Evolutionary conservation across 1,284 basidiomycete genomes (phyloP), one percentile per base, ranked within the genome.

Genomic region (Malassezia furfur): DNA sequence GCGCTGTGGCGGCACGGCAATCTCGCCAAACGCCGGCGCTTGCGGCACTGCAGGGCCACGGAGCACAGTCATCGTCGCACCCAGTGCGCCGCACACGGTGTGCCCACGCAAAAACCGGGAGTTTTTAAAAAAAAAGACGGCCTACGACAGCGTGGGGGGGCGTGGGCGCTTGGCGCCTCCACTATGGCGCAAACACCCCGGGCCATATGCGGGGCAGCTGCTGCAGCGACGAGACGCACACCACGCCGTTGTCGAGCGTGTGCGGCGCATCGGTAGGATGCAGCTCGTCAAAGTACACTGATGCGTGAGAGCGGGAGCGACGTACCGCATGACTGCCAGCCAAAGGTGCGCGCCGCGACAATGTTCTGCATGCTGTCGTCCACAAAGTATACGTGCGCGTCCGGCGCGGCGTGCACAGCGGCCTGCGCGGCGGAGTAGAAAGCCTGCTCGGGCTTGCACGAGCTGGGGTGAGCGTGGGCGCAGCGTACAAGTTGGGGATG

Each of bases 371-470:
- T 57, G 47, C 66, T 69, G 50, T 74, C 72, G 41, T 74, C 72
- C 28, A 74, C 72, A 60, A 74, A 74, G 50, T 66, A 74, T 37
- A 58, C 54, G 21, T 48, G 57, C 11, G 53, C 59, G 5, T 48
- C 41, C 0, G 57, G 53, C 2, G 41, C 22, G 0, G 62, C 60
- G 8, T 59, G 54, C 2, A 73, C 64, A 15, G 58, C 57, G 7
- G 54, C 35, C 21, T 67, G 50, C 3, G 71, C 71, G 4, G 62
- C 67, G 10, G 57, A 52, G 40, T 67, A 74, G 52, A 62, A 74
- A 46, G 65, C 66, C 19, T 46, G 48, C 55, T 91, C 86, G 9
- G 88, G 88, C 69, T 91, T 91, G 78, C 88, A 90, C 5, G 80
- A 79, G 74, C 54, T 56, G 49, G 6, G 19, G 43, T 41, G 39